These are phyloP conservation scores for Cladosporium sp. DNA, from an alignment of 2,329 filamentous ascomycete genomes.

Conservation along the genomic window DNA sequence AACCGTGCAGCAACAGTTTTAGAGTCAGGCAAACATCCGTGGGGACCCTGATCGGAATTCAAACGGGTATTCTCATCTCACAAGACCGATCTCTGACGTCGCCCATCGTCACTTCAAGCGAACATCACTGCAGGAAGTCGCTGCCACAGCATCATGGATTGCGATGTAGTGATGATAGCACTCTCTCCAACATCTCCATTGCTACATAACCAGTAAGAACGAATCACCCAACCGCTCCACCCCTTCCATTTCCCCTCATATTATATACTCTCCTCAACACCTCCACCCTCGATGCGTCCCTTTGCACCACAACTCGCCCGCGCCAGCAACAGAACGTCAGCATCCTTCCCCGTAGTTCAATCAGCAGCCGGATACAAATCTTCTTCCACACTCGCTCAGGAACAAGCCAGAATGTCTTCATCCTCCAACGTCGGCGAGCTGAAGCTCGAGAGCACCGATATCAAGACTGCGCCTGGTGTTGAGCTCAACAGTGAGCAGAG, in stretches of 20 bases:
- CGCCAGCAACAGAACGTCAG: slow-evolving; percentile 6
- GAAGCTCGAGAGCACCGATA: slow-evolving; percentile 51
- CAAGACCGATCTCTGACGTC: slow-evolving; percentile 5
- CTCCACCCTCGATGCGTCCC: slow-evolving; percentile 4
- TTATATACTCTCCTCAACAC: neutral
- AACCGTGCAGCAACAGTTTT: too few species aligned
- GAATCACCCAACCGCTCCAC: neutral
- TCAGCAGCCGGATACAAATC: slow-evolving; percentile 2
- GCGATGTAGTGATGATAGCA: slow-evolving; percentile 8
- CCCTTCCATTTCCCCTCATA: neutral
- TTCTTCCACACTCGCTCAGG: neutral
- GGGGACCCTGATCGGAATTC: too few species aligned
- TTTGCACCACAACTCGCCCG: slow-evolving; percentile 12
- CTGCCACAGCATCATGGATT: slow-evolving; percentile 11
- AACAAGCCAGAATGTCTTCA: slow-evolving; percentile 22
- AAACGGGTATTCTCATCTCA: too few species aligned
- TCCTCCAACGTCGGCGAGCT: slow-evolving; percentile 27
- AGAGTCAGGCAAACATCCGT: too few species aligned
- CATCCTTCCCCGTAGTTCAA: slow-evolving; percentile 1
- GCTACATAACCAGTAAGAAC: slow-evolving; percentile 6
- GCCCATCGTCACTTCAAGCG: neutral
- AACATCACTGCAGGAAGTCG: neutral
- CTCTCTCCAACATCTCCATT: neutral
- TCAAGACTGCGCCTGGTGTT: slow-evolving; percentile 50
- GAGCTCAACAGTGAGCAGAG: slow-evolving; percentile 48